These are phyloP conservation scores for Escovopsis sp. DNA, from an alignment of 2,329 filamentous ascomycete species.

Conservation along the genomic window DNA sequence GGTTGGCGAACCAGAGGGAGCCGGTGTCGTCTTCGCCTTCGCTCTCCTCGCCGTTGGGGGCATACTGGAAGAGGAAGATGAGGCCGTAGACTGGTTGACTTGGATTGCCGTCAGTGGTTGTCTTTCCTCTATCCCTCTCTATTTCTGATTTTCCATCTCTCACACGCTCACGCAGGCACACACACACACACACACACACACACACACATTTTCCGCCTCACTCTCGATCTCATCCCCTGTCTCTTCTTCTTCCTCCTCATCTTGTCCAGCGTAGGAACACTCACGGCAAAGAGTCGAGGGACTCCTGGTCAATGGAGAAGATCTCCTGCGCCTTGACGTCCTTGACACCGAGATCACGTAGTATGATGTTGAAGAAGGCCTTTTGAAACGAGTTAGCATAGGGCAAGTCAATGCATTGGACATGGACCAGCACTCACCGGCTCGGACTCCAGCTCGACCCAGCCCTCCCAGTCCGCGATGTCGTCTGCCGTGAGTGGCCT, in stretches of 20 bases:
- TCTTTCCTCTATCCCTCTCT: no score
- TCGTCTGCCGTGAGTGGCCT: slow-evolving; percentile 35
- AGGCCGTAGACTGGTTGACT: slow-evolving; percentile 71
- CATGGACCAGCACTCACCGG: slow-evolving; percentile 46
- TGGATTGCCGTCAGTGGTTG: no score
- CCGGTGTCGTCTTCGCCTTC: slow-evolving; percentile 30
- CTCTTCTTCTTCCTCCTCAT: no score
- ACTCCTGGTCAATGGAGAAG: slow-evolving; percentile 52
- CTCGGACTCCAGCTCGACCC: slow-evolving; percentile 79
- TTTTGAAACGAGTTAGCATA: slow-evolving; percentile 16
- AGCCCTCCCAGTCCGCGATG: slow-evolving; percentile 50
- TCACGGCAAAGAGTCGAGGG: slow-evolving; percentile 47
- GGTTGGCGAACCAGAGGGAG: slow-evolving; percentile 86
- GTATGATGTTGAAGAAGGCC: slow-evolving; percentile 75
- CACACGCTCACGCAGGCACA: no score
- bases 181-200: no score
- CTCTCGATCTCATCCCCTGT: no score
- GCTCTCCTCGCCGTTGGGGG: slow-evolving; percentile 41
- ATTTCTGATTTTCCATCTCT: no score
- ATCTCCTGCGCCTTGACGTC: slow-evolving; percentile 65
- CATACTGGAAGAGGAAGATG: slow-evolving; percentile 73
- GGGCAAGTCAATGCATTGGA: no score
- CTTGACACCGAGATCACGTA: slow-evolving; percentile 61
- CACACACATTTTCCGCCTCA: no score
- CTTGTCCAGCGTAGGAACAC: no score